Evolutionary conservation across 2,329 filamentous ascomycete species (phyloP).

Genomic region (Cordyceps fumosorosea): DNA sequence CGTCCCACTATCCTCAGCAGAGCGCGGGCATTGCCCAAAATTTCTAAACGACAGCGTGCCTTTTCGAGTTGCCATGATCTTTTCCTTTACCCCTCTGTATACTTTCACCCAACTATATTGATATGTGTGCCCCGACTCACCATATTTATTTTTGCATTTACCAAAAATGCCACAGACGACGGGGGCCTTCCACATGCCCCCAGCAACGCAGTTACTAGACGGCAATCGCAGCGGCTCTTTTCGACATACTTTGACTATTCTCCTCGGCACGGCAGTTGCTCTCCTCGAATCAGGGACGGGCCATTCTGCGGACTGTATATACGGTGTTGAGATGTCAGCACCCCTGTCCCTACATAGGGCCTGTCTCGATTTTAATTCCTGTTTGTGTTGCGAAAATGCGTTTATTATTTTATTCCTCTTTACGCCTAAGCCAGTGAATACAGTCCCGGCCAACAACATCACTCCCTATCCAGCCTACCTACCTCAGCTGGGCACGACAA

Average conservation of each 20-base stretch:
- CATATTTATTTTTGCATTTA: neutral
- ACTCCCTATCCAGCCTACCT: neutral
- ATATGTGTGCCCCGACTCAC: neutral
- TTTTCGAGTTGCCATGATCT: conserved; percentile 3
- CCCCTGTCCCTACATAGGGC: neutral
- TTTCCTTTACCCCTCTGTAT: conserved; percentile 9
- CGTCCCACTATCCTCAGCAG: conserved; percentile 82
- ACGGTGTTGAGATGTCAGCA: neutral
- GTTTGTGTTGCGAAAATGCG: neutral
- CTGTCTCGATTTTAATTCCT: neutral
- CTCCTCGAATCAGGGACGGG: neutral
- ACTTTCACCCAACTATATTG: neutral
- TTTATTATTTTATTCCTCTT: neutral
- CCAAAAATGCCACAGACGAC: neutral
- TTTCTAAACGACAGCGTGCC: conserved; percentile 51
- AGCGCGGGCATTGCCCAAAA: conserved; percentile 96
- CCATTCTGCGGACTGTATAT: neutral
- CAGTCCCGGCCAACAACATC: neutral
- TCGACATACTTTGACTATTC: neutral
- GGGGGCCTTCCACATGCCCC: neutral
- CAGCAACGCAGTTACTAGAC: conserved; percentile 1
- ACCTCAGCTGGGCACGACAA: neutral
- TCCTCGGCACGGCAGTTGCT: neutral
- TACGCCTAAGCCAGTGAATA: neutral
- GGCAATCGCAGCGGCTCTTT: neutral